Percentiles rank a stretch among this genome's conserved stretches.
Evolutionary conservation across 1,284 basidiomycete genomes (phyloP).

Genomic region (Naganishia sp.): DNA sequence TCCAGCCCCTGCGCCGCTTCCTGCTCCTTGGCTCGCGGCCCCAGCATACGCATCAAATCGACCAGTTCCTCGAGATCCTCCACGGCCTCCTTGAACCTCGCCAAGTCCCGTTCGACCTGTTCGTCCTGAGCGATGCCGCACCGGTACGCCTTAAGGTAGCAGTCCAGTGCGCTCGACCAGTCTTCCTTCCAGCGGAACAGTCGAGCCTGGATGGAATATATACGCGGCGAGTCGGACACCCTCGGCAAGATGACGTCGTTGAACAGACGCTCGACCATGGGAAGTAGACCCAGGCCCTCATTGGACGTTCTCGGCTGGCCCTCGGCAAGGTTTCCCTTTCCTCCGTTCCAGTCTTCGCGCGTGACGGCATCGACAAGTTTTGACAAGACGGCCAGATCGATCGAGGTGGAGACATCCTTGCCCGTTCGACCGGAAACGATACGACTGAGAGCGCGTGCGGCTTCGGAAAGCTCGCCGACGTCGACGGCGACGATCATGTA

Average conservation of each 20-base stretch:
- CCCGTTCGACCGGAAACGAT: slow-evolving; percentile 72
- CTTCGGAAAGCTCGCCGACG: slow-evolving; percentile 87
- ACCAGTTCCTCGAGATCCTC: slow-evolving; percentile 77
- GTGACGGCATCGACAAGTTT: slow-evolving; percentile 83
- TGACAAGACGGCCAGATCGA: slow-evolving; percentile 85
- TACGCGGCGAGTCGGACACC: slow-evolving; percentile 67
- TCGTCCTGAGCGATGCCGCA: slow-evolving; percentile 67
- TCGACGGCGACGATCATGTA: slow-evolving; percentile 94
- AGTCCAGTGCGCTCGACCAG: slow-evolving; percentile 75
- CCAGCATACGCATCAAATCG: slow-evolving; percentile 78
- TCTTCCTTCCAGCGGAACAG: slow-evolving; percentile 69
- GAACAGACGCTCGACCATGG: slow-evolving; percentile 68
- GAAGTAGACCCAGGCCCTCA: slow-evolving; percentile 66
- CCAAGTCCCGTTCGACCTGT: slow-evolving; percentile 65
- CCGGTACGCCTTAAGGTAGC: slow-evolving; percentile 80
- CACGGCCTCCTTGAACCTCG: slow-evolving; percentile 71
- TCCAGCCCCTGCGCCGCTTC: slow-evolving; percentile 54
- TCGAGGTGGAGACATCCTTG: slow-evolving; percentile 59
- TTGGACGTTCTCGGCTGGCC: slow-evolving; percentile 57
- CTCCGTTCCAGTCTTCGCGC: slow-evolving; percentile 56
- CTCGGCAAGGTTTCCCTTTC: slow-evolving; percentile 51
- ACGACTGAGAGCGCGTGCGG: slow-evolving; percentile 76
- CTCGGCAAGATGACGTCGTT: slow-evolving; percentile 75
- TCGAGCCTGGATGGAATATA: slow-evolving; percentile 79
- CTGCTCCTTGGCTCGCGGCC: slow-evolving; percentile 62